Base-by-base conservation (phyloP, 148 eudicot species). In the Amaranthus cruentus region DNA sequence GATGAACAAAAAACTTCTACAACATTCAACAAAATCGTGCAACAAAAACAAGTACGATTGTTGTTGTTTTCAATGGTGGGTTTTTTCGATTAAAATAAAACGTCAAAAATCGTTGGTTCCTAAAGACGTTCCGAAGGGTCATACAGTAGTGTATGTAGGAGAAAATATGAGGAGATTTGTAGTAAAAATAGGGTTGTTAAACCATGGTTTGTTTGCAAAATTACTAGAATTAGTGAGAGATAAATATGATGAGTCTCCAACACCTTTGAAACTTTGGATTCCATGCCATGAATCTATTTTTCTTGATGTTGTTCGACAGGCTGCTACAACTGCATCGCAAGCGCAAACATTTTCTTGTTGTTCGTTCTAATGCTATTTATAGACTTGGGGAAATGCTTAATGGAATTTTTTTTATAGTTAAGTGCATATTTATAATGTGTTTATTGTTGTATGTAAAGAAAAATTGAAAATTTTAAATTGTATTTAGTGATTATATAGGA, bases 101-200 rank as follows among this genome's bases (percentile, higher is more conserved):
- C 73, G 60, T 58, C 14, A 2, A 9, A 28, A 53, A 55, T n/a
- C 53, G 47, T 9, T 48, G 11, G 83, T 86, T 18, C 96, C 96
- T 4, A 84, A 80, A 69, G 96, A 90, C 62, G 96, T 92, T 43
- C 93, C 93, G 2, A 90, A 85, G 81, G 98, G 98, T 54, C 96
- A 93, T 63, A 67, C 85, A 86, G 98, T 82, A 21, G 91, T 93
- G 4, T 93, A 90, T 51, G 90, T 93, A 8, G 96, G 98, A 3
- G 77, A 87, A 71, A 76, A 81, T 55, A 79, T 81, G 47, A 85
- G 72, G 71, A 88, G 98, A 71, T 84, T 79, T 69, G 90, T 90
- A 47, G 83, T 93, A 79, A 86, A 84, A 28, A 78, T 90, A 21
- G 71, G 71, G 53, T 49, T 93, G 60, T 87, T 93, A 28, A 85